phyloP scores from a whole-genome alignment of 441 rosid species.

The Adansonia grandidieri region DNA sequence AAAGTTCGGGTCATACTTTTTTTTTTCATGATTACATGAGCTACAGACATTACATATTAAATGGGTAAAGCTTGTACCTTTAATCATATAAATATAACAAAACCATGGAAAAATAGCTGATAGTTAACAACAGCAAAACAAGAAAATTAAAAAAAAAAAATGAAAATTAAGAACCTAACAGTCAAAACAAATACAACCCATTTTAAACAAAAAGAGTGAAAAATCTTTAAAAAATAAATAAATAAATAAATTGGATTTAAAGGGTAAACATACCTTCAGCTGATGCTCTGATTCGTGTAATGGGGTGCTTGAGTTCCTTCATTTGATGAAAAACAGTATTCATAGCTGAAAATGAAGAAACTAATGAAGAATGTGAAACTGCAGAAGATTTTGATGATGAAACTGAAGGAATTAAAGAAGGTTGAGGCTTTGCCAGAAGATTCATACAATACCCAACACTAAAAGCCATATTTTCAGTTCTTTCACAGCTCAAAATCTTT shows the following conservation, averaged over 20 bases:
- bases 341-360: constrained; percentile 26
- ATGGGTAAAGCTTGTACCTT: neutral
- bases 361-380: too few species aligned
- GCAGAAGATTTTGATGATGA: constrained; percentile 16
- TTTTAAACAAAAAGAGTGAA: neutral
- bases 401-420: constrained; percentile 27
- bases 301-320: constrained; percentile 40
- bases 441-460: constrained; percentile 24
- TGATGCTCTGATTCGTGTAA: constrained; percentile 37
- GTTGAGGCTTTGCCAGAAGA: constrained; percentile 20
- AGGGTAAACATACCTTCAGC: constrained; percentile 40
- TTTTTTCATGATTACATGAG: neutral
- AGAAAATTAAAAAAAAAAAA: neutral
- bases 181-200: neutral
- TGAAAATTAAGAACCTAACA: neutral
- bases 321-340: neutral
- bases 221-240: neutral
- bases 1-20: too few species aligned
- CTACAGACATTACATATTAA: neutral
- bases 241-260: neutral
- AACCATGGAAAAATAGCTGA: neutral
- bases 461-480: constrained; percentile 39
- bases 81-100: neutral
- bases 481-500: neutral
- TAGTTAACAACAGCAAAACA: neutral